A percentile compares a stretch with the other conserved stretches of the same genome.
Conservation (phyloP, 2,329 filamentous ascomycete species). For the Penicillium brasilianum region DNA sequence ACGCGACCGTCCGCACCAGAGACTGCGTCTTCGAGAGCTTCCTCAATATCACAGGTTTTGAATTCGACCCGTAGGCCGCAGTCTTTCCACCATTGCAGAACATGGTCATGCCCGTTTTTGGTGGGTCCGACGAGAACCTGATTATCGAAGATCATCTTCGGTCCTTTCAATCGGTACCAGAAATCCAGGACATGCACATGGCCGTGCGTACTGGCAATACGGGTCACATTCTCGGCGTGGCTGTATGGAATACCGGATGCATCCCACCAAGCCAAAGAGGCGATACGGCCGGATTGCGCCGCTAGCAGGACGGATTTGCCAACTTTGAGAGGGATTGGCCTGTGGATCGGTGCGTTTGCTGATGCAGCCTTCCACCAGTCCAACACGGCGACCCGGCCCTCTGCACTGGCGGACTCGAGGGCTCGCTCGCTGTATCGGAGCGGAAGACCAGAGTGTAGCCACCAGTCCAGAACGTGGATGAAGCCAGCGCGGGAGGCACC, state of each 20-base stretch:
- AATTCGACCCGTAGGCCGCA: constrained; percentile 79
- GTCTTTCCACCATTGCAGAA: constrained; percentile 90
- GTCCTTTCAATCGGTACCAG: constrained; percentile 76
- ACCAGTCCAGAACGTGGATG: constrained; percentile 86
- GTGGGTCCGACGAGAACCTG: constrained; percentile 86
- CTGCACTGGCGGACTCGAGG: constrained; percentile 82
- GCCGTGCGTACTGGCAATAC: constrained; percentile 82
- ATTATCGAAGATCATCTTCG: constrained; percentile 79
- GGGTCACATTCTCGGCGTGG: constrained; percentile 80
- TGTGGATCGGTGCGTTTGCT: constrained; percentile 59
- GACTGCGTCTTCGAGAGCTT: constrained; percentile 86
- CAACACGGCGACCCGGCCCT: constrained; percentile 82
- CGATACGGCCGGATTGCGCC: constrained; percentile 78
- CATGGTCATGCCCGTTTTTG: constrained; percentile 80
- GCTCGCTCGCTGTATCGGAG: constrained; percentile 86
- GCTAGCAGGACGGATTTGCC: constrained; percentile 84
- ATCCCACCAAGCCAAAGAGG: constrained; percentile 87
- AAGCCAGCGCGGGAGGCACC: constrained; percentile 86
- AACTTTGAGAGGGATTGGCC: constrained; percentile 69
- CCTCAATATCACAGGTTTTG: constrained; percentile 93
- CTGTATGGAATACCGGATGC: constrained; percentile 77
- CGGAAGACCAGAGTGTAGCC: constrained; percentile 79
- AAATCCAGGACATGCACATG: constrained; percentile 82
- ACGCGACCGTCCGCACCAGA: constrained; percentile 73
- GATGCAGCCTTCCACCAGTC: constrained; percentile 89